Conservation (phyloP, 2,329 filamentous ascomycete genomes). For the Didymosphaeria variabile region DNA sequence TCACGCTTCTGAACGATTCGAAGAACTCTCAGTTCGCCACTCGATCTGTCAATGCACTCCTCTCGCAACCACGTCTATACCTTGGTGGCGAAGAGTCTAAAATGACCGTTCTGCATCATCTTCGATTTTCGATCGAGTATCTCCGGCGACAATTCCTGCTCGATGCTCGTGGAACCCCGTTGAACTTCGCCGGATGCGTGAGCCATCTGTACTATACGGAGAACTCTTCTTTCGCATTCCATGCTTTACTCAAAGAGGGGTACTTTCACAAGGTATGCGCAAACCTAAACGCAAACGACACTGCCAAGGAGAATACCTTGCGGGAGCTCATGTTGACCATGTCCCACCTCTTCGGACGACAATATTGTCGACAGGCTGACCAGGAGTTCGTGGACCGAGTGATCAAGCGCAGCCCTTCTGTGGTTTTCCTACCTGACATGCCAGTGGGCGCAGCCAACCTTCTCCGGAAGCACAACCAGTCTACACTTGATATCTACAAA, state of each 20-base stretch:
- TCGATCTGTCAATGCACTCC: constrained; percentile 69
- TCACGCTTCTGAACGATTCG: constrained; percentile 72
- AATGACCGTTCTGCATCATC: constrained; percentile 75
- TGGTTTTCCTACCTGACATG: constrained; percentile 71
- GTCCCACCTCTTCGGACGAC: constrained; percentile 74
- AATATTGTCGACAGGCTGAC: constrained; percentile 59
- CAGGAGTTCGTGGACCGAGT: constrained; percentile 58
- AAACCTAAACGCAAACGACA: constrained; percentile 59
- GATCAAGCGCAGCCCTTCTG: constrained; percentile 67
- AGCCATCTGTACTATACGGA: constrained; percentile 80
- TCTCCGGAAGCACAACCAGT: constrained; percentile 69
- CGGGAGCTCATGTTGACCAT: constrained; percentile 73
- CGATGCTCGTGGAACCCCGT: constrained; percentile 66
- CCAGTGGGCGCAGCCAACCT: constrained; percentile 66
- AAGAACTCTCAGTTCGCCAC: constrained; percentile 69
- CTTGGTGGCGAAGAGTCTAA: constrained; percentile 74
- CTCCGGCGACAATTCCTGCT: constrained; percentile 74
- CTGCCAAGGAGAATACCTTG: constrained; percentile 55
- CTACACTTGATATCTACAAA: constrained; percentile 72
- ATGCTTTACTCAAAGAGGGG: constrained; percentile 74
- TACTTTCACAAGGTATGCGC: constrained; percentile 74
- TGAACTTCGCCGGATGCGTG: constrained; percentile 77
- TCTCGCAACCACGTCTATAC: constrained; percentile 75
- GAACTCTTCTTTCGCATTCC: constrained; percentile 79
- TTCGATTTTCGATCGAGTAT: constrained; percentile 84